Evolutionary conservation across 805 yeast species (phyloP), one percentile per base, ranked within the genome.

Genomic region (Hanseniaspora pseudoguilliermondii): DNA sequence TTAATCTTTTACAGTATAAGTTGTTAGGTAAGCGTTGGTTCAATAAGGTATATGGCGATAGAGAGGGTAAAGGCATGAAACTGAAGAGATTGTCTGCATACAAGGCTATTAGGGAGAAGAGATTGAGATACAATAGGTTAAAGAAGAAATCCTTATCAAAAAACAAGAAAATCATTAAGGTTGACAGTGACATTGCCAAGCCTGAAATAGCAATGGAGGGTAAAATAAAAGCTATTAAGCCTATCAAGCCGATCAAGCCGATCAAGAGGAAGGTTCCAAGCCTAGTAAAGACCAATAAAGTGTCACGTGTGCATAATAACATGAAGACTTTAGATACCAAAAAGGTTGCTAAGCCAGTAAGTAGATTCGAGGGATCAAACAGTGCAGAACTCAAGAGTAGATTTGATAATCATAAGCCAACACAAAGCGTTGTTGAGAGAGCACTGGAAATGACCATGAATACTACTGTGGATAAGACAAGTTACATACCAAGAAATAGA

Each of bases 31-130:
- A 53, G 16, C 42, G n/a, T 23, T 53, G 56, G 56, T 53, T 23
- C 25, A 38, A 32, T 21, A 53, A 53, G 20, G 13, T 53, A 2
- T 53, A 53, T 27, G 56, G 56, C 3, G 18, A 36, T 20, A 53
- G 56, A 42, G 56, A 53, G 34, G 56, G 56, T 2, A 53, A 39
- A 21, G 20, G 21, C 13, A 29, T 20, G 39, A 53, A 53, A 15
- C 6, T 46, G 29, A 16, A 44, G 3, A 53, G 50, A 39, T 20
- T 53, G 3, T 27, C 46, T 15, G 27, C 50, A 46, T 53, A 16
- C 18, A 53, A 46, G 27, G 47, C 23, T 21, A 44, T 53, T 3
- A 38, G 34, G 40, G 56, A 46, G n/a, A 53, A 53, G 27, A 53
- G 47, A 27, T 2, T 53, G 47, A 53, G 44, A 23, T 51, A 36